A percentile compares a stretch with the other conserved stretches of the same genome.
Evolutionary conservation across 371 early-diverging fungal genomes (phyloP).

Genomic region (Syncephalastrum monosporum): DNA sequence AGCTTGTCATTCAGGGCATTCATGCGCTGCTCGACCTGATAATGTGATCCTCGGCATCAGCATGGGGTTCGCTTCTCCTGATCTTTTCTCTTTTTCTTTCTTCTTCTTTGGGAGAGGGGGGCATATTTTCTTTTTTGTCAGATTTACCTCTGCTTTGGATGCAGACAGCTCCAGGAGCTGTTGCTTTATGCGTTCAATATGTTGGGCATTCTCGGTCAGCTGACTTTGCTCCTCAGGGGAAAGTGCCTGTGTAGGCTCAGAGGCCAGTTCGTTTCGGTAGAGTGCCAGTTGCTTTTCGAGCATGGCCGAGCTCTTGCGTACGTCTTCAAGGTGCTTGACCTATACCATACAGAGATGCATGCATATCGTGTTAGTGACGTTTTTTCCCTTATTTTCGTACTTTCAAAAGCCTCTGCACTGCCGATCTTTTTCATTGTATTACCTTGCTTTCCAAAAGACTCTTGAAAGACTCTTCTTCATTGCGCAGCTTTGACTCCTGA

Average conservation of each 20-base stretch:
- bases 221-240: constrained; percentile 53
- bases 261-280: constrained; percentile 56
- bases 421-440: neutral
- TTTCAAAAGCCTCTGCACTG: neutral
- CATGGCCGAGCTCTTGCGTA: constrained; percentile 35
- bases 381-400: constrained; percentile 3
- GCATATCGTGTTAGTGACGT: neutral
- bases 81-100: too few relatives aligned
- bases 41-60: neutral
- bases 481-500: constrained; percentile 49
- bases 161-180: constrained; percentile 41
- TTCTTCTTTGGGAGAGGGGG: too few relatives aligned
- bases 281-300: constrained; percentile 58
- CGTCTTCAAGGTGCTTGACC: constrained; percentile 37
- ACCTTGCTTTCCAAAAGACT: constrained; percentile 49
- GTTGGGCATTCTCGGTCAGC: constrained; percentile 45
- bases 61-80: neutral
- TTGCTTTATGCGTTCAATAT: constrained; percentile 57
- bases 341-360: constrained; percentile 9
- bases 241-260: constrained; percentile 54
- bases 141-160: constrained; percentile 38
- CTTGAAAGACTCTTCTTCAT: constrained; percentile 56
- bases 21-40: constrained; percentile 60
- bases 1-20: constrained; percentile 73
- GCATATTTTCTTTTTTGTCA: neutral